Percentiles rank a stretch among this genome's conserved stretches.
phyloP scores from a whole-genome alignment of 2,329 filamentous ascomycete genomes.

The Nigrograna mackinnonii region DNA sequence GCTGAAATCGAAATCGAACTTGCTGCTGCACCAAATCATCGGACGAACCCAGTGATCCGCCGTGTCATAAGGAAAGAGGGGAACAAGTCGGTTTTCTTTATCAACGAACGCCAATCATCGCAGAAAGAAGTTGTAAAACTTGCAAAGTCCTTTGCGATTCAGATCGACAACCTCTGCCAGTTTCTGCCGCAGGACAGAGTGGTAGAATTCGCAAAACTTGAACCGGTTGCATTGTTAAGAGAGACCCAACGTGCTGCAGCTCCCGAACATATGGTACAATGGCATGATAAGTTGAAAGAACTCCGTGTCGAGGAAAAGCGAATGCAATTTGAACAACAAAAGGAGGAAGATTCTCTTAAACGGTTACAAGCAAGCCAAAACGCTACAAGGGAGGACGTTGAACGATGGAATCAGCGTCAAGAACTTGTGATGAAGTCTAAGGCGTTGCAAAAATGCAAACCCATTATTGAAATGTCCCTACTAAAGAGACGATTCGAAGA shows the following conservation, averaged over 20 bases:
- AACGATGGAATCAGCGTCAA: constrained; percentile 76
- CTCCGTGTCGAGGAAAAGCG: constrained; percentile 72
- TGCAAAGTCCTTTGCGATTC: constrained; percentile 76
- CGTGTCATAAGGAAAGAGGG: constrained; percentile 80
- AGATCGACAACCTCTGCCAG: constrained; percentile 97
- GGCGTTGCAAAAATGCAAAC: constrained; percentile 67
- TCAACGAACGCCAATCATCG: constrained; percentile 67
- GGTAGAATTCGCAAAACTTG: constrained; percentile 86
- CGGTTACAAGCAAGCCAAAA: constrained; percentile 74
- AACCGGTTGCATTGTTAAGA: constrained; percentile 77
- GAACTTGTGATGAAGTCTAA: constrained; percentile 67
- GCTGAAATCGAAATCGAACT: constrained; percentile 92
- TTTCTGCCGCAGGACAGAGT: constrained; percentile 96
- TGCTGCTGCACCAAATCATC: constrained; percentile 60
- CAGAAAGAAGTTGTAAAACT: constrained; percentile 70
- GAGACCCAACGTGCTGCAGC: constrained; percentile 91
- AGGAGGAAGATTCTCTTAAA: constrained; percentile 65
- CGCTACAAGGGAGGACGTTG: constrained; percentile 78
- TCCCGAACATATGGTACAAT: constrained; percentile 75
- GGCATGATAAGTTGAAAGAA: constrained; percentile 74
- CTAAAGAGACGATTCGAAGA: constrained; percentile 53
- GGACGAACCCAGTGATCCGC: constrained; percentile 72
- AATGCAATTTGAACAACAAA: constrained; percentile 60
- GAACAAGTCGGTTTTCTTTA: constrained; percentile 76
- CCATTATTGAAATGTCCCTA: constrained; percentile 67